Evolutionary conservation across 2,329 filamentous ascomycete genomes (phyloP).

Genomic region (Hymenoscyphus occultus): DNA sequence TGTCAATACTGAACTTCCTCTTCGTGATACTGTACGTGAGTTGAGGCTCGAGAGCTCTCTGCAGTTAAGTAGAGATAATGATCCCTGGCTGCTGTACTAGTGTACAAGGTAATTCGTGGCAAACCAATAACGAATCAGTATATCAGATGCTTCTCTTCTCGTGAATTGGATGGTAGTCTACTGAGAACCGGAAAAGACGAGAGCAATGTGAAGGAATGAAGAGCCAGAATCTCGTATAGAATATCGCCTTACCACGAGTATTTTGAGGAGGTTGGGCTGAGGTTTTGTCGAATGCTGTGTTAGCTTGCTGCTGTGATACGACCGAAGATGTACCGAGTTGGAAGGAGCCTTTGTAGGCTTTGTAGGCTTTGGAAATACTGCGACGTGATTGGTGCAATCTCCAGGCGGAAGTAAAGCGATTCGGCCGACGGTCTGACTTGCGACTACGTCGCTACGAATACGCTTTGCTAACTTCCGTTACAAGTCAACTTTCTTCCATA

Average conservation of each 20-base stretch:
- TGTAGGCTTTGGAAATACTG: background rate
- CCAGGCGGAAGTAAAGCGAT: conserved; percentile 1
- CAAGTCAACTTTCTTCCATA: conserved; percentile 1
- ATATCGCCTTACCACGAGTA: background rate
- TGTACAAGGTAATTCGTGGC: background rate
- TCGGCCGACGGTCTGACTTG: background rate
- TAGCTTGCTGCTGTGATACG: too few relatives aligned
- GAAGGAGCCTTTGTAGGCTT: background rate
- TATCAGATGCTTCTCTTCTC: background rate
- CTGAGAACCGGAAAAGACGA: background rate
- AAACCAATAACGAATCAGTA: background rate
- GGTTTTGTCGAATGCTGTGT: background rate
- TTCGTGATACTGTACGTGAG: background rate
- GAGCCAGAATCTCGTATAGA: background rate
- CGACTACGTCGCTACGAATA: background rate
- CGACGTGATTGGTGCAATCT: background rate
- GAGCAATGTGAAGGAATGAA: background rate
- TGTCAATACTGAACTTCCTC: background rate
- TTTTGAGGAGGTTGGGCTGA: background rate
- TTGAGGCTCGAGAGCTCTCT: background rate
- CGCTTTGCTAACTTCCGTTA: background rate
- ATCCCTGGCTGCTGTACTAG: background rate
- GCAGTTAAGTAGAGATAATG: background rate
- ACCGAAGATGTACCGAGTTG: background rate
- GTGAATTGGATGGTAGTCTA: background rate